Evolutionary conservation across 306 rosid genomes (phyloP).

Genomic region (Fragaria iinumae): DNA sequence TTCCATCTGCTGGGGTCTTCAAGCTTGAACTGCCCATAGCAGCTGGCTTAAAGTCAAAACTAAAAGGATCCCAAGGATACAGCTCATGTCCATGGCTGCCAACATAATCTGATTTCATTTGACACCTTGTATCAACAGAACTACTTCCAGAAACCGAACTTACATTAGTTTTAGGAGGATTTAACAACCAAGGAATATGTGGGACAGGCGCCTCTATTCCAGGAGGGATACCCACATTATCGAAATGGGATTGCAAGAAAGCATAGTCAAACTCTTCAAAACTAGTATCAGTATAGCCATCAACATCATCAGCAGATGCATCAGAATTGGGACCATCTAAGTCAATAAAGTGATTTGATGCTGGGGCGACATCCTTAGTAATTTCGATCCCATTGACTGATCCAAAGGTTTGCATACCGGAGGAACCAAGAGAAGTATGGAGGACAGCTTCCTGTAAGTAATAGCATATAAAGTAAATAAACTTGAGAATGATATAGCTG

Average conservation of each 20-base stretch:
- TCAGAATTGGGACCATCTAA: constrained; percentile 57
- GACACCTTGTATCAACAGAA: constrained; percentile 28
- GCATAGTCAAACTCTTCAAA: constrained; percentile 49
- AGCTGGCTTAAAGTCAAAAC: constrained; percentile 21
- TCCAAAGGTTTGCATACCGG: constrained; percentile 39
- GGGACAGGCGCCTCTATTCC: constrained; percentile 81
- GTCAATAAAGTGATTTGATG: constrained; percentile 39
- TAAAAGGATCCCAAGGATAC: constrained; percentile 36
- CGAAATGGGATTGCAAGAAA: constrained; percentile 60
- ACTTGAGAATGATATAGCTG: constrained; percentile 9
- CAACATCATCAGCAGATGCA: constrained; percentile 45
- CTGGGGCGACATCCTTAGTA: constrained; percentile 35
- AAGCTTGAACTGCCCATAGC: constrained; percentile 32
- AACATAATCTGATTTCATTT: constrained; percentile 25
- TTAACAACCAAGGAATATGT: constrained; percentile 60
- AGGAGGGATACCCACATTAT: constrained; percentile 63
- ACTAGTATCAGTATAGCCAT: constrained; percentile 32
- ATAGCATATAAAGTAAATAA: constrained; percentile 18
- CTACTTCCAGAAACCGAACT: constrained; percentile 32
- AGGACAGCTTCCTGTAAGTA: constrained; percentile 40
- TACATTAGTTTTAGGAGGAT: constrained; percentile 27
- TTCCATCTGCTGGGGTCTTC: constrained; percentile 26
- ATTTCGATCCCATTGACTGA: constrained; percentile 42
- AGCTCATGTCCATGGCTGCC: constrained; percentile 21
- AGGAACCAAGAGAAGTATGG: constrained; percentile 26